These are phyloP conservation scores for Danielia reshetovae DNA, from an alignment of 805 yeast species.

Conservation along the genomic window DNA sequence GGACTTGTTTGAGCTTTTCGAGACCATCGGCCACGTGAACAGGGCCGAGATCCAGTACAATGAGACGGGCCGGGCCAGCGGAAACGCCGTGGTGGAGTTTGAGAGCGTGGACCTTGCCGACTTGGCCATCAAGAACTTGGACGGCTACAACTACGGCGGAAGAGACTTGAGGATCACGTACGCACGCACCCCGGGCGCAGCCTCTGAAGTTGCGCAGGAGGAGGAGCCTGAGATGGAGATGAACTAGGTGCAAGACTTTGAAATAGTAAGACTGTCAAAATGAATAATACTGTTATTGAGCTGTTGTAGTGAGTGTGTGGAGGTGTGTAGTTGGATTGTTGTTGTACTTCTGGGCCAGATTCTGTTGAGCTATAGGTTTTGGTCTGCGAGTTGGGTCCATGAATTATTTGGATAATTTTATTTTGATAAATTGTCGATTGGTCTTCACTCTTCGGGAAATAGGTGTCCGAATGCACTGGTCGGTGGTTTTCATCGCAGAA, in stretches of 20 bases:
- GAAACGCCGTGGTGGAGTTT: slow-evolving; percentile 82
- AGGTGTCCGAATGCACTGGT: too few species aligned
- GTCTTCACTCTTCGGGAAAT: too few species aligned
- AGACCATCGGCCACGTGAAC: slow-evolving; percentile 71
- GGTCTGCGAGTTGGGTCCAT: too few species aligned
- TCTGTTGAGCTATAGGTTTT: too few species aligned
- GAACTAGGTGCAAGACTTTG: too few species aligned
- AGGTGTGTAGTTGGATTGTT: not conserved
- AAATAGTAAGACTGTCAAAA: too few species aligned
- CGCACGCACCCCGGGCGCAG: slow-evolving; percentile 37
- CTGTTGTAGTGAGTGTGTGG: too few species aligned
- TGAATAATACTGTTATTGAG: too few species aligned
- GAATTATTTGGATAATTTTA: too few species aligned
- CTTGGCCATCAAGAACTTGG: slow-evolving; percentile 67
- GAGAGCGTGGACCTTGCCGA: slow-evolving; percentile 65
- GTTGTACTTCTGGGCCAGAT: not conserved
- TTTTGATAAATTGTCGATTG: too few species aligned
- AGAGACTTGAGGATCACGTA: slow-evolving; percentile 66
- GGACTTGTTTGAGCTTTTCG: slow-evolving; percentile 82
- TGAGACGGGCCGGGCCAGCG: slow-evolving; percentile 64
- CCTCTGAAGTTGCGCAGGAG: too few species aligned
- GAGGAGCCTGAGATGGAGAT: not conserved
- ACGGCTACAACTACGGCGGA: slow-evolving; percentile 81
- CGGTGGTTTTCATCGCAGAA: too few species aligned
- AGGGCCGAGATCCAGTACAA: slow-evolving; percentile 70